These are phyloP conservation scores for Coemansia sp. DNA, from an alignment of 192 early-diverging fungal species.

Conservation along the genomic window DNA sequence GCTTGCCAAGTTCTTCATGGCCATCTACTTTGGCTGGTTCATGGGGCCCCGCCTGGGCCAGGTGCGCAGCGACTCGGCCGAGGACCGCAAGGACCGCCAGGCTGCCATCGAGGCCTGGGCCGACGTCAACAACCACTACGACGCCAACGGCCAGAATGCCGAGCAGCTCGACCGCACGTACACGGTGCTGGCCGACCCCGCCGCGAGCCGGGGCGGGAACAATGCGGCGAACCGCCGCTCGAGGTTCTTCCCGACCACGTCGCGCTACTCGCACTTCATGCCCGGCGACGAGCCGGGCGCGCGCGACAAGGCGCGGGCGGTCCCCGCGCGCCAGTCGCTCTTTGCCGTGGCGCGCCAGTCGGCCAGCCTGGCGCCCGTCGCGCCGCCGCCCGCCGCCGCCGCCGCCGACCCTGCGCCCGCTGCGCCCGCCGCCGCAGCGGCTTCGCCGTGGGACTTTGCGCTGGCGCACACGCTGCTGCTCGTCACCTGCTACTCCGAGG, in stretches of 20 bases:
- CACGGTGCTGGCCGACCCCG: constrained; percentile 34
- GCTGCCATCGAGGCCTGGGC: constrained; percentile 77
- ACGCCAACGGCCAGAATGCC: constrained; percentile 6
- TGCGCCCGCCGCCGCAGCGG: constrained; percentile 2
- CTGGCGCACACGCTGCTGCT: constrained; percentile 79
- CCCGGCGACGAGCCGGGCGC: constrained; percentile 58
- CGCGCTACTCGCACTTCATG: constrained; percentile 58
- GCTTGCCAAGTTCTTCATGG: constrained; percentile 60
- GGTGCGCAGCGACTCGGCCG: constrained; percentile 67
- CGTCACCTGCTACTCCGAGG: constrained; percentile 95
- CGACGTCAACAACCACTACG: constrained; percentile 64
- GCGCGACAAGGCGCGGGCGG: constrained; percentile 43
- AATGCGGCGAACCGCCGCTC: constrained; percentile 41
- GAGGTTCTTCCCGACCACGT: constrained; percentile 56
- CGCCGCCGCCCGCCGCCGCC: too few species aligned
- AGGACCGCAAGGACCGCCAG: constrained; percentile 68
- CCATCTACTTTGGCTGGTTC: constrained; percentile 74
- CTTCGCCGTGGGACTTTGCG: constrained; percentile 56
- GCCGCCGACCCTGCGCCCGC: background rate
- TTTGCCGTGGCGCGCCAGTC: constrained; percentile 18
- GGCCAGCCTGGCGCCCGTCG: background rate
- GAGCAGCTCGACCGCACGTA: constrained; percentile 55
- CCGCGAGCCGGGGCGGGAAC: constrained; percentile 9
- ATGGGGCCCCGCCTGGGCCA: constrained; percentile 75
- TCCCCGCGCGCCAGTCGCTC: constrained; percentile 38